Evolutionary conservation across 2,329 filamentous ascomycete species (phyloP).

Genomic region (Magnaporthiopsis incrustans): DNA sequence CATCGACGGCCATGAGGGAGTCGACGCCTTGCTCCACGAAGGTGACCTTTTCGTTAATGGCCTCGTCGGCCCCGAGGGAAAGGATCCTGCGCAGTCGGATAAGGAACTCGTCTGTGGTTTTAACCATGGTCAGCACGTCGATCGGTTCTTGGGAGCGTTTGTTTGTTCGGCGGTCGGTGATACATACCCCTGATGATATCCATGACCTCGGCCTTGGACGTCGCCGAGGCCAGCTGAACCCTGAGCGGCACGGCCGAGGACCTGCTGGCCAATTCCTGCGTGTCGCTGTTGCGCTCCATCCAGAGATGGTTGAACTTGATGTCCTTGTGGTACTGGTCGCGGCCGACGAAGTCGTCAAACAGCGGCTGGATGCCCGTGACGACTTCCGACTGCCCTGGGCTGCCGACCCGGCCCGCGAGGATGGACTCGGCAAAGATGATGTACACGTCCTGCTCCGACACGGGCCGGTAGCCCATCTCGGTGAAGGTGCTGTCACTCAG

Average conservation of each 20-base stretch:
- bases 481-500: conserved; percentile 9
- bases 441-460: conserved; percentile 30
- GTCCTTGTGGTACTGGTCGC: not conserved
- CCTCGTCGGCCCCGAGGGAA: conserved; percentile 9
- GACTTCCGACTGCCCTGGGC: no score
- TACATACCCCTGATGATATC: conserved; percentile 2
- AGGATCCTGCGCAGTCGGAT: conserved; percentile 9
- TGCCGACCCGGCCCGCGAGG: conserved; percentile 11
- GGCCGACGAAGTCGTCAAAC: no score
- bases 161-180: no score
- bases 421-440: conserved; percentile 31
- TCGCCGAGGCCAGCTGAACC: no score
- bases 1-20: conserved; percentile 12
- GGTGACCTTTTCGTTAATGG: conserved; percentile 6
- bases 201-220: not conserved
- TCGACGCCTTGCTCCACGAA: conserved; percentile 16
- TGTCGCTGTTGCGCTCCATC: conserved; percentile 7
- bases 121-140: not conserved
- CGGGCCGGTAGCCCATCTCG: conserved; percentile 8
- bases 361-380: no score
- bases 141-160: no score
- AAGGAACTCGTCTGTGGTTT: conserved; percentile 9
- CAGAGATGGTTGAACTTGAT: conserved; percentile 5
- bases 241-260: not conserved
- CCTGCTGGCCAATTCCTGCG: not conserved